phyloP scores from a whole-genome alignment of 257 asterid genomes.

The Nicotiana obtusifolia region DNA sequence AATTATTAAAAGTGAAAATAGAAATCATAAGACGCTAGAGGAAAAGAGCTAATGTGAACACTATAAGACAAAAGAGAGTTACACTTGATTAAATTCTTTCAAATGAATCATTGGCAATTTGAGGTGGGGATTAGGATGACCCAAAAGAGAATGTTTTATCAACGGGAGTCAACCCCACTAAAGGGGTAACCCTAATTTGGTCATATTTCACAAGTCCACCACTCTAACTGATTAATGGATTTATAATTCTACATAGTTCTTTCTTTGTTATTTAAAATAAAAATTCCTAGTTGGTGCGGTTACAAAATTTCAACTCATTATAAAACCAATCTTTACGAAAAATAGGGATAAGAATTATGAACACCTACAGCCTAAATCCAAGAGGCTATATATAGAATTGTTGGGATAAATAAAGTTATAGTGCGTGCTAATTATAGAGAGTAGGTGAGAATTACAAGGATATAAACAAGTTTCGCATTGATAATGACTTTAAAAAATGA shows the following conservation, averaged over 20 bases:
- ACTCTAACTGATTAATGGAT: constrained; percentile 24
- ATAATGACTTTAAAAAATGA: not conserved
- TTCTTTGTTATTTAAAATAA: not conserved
- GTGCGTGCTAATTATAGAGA: not conserved
- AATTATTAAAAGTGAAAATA: not conserved
- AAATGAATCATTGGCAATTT: not conserved
- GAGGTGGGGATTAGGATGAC: constrained; percentile 1
- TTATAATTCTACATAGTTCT: not conserved
- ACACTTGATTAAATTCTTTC: not conserved
- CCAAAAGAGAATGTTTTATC: not conserved
- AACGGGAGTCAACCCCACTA: constrained; percentile 1
- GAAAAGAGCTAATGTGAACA: not conserved
- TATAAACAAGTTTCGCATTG: constrained; percentile 4
- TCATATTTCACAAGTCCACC: constrained; percentile 19
- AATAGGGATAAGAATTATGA: not conserved
- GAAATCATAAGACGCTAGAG: not conserved
- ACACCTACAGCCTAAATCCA: constrained; percentile 9
- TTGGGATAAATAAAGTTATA: not conserved
- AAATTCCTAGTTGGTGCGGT: constrained; percentile 21
- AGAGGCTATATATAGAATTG: not conserved
- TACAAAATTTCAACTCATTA: constrained; percentile 35
- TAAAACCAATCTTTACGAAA: not conserved
- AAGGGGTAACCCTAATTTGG: not conserved
- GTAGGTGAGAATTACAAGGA: constrained; percentile 9
- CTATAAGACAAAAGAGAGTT: not conserved